Conservation (phyloP, 2,329 filamentous ascomycete genomes). For the Pseudocercospora macadamiae region DNA sequence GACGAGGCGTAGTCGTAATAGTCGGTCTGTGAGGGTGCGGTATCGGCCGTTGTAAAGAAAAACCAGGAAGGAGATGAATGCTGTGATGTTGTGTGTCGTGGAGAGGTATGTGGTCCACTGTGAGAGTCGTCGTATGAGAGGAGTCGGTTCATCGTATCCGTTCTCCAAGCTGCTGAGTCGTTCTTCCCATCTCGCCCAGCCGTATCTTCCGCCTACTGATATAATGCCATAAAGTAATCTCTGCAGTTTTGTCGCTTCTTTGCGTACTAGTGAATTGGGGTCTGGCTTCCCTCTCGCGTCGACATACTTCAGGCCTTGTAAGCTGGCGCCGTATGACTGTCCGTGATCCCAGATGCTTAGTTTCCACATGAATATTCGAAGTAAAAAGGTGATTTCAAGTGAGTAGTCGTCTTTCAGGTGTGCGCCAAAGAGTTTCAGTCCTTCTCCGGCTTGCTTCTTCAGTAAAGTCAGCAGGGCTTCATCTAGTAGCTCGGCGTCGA, state of each 20-base stretch:
- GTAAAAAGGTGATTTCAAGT: constrained; percentile 76
- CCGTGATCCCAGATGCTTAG: constrained; percentile 96
- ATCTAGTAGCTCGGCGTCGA: constrained; percentile 92
- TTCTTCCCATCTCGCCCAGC: constrained; percentile 89
- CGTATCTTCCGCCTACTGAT: constrained; percentile 85
- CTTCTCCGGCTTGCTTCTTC: constrained; percentile 83
- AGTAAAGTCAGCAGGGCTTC: constrained; percentile 88
- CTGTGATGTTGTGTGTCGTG: constrained; percentile 77
- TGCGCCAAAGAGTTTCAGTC: constrained; percentile 79
- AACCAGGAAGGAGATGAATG: constrained; percentile 82
- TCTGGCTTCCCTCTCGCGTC: constrained; percentile 65
- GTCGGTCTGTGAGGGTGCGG: constrained; percentile 82
- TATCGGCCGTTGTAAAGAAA: constrained; percentile 92
- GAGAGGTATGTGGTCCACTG: constrained; percentile 64
- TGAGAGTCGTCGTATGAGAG: constrained; percentile 61
- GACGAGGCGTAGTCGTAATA: constrained; percentile 81
- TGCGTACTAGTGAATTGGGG: constrained; percentile 43
- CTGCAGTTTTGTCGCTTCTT: constrained; percentile 77
- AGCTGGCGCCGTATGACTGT: constrained; percentile 87
- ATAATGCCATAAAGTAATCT: constrained; percentile 82
- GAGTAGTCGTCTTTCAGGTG: constrained; percentile 85
- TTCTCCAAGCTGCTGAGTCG: constrained; percentile 78
- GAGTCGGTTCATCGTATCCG: constrained; percentile 64
- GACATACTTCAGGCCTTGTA: constrained; percentile 89
- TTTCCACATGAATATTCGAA: constrained; percentile 86